Percentiles rank a stretch among this genome's conserved stretches.
phyloP scores from a whole-genome alignment of 1,139 yeast genomes.

The Ashbya aceris region DNA sequence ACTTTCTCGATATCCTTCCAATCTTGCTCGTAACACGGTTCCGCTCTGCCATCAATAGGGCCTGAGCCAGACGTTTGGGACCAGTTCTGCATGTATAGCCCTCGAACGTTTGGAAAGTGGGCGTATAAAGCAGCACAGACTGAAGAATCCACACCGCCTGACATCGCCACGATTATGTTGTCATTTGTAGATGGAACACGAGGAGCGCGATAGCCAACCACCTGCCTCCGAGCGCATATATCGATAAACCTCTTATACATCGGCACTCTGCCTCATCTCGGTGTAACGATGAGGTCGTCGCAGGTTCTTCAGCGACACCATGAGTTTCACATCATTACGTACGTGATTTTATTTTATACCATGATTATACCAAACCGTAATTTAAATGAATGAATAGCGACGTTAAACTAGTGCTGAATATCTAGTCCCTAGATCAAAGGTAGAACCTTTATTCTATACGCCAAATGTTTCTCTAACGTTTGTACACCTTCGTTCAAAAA shows the following conservation, averaged over 20 bases:
- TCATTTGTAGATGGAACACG: conserved; percentile 44
- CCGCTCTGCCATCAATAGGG: conserved; percentile 29
- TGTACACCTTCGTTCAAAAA: too few relatives aligned
- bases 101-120: conserved; percentile 46
- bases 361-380: too few relatives aligned
- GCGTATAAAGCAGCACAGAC: conserved; percentile 73
- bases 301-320: too few relatives aligned
- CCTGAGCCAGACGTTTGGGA: conserved; percentile 18
- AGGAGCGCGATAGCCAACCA: conserved; percentile 29
- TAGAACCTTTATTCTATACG: too few relatives aligned
- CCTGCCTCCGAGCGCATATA: conserved; percentile 6
- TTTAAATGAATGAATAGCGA: too few relatives aligned
- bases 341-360: too few relatives aligned
- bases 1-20: conserved; percentile 77
- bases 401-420: too few relatives aligned
- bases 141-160: conserved; percentile 94
- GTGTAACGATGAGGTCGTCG: too few relatives aligned
- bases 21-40: conserved; percentile 70
- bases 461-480: too few relatives aligned
- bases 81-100: conserved; percentile 95
- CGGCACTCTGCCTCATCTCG: too few relatives aligned
- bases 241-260: conserved; percentile 4
- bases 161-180: conserved; percentile 77
- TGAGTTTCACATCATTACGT: too few relatives aligned
- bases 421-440: too few relatives aligned